phyloP scores from a whole-genome alignment of 129 eudicot genomes.

The Pulicaria dysenterica region DNA sequence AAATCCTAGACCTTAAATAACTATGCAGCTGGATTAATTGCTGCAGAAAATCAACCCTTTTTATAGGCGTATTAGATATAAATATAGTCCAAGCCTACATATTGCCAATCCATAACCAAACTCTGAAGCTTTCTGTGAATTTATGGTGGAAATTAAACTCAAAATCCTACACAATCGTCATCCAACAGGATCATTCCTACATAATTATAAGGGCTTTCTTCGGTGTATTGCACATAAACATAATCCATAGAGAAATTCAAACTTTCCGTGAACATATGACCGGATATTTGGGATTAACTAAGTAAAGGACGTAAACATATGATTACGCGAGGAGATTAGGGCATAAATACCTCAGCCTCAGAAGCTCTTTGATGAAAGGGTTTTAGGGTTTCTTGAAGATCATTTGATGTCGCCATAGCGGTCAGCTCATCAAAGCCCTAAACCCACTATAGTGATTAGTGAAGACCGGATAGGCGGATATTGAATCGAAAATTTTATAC shows the following conservation, averaged over 20 bases:
- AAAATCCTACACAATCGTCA: background rate
- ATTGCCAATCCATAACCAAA: too few species aligned
- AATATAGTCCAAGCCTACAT: too few species aligned
- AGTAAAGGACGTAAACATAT: background rate
- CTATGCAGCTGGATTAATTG: too few species aligned
- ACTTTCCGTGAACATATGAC: background rate
- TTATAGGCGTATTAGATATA: too few species aligned
- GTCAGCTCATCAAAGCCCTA: background rate
- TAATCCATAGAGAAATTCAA: background rate
- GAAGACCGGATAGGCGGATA: background rate
- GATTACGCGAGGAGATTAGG: background rate
- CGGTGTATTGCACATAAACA: background rate
- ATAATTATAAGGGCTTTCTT: background rate
- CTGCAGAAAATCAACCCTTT: too few species aligned
- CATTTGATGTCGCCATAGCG: conserved; percentile 48
- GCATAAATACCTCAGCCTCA: conserved; percentile 61
- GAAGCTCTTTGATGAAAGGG: conserved; percentile 88
- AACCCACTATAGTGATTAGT: background rate
- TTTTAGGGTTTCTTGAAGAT: conserved; percentile 56
- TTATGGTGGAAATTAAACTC: background rate
- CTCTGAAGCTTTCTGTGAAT: too few species aligned
- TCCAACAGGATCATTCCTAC: background rate
- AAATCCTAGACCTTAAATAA: too few species aligned
- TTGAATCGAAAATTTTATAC: too few species aligned
- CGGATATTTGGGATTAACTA: background rate